Conservation (phyloP, 1,284 basidiomycete genomes). For the Termitomyces sp. region DNA sequence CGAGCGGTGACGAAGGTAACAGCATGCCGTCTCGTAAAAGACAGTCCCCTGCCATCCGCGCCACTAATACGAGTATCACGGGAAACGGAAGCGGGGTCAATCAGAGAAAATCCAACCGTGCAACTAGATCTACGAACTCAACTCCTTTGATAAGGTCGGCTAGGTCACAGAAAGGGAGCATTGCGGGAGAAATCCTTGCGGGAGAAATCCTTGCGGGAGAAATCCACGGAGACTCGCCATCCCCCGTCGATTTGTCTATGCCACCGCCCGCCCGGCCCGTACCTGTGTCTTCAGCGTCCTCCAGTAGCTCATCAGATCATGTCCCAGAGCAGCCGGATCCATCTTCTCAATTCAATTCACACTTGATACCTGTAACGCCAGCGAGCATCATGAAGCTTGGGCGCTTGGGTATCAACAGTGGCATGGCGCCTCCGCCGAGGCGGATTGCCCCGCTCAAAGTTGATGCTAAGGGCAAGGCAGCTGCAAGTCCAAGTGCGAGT, state of each 20-base stretch:
- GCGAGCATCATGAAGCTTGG: constrained; percentile 85
- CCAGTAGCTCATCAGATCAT: constrained; percentile 4
- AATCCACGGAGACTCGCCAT: constrained; percentile 57
- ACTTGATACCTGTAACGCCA: constrained; percentile 77
- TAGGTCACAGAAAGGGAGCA: constrained; percentile 34
- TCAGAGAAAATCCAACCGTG: constrained; percentile 31
- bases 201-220: constrained; percentile 30
- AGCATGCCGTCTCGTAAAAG: constrained; percentile 47
- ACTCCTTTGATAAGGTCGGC: constrained; percentile 55
- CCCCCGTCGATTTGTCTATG: constrained; percentile 80
- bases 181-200: constrained; percentile 26
- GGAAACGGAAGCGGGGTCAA: constrained; percentile 11
- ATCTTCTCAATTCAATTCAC: constrained; percentile 22
- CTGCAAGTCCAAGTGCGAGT: background rate
- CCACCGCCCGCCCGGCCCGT: constrained; percentile 51
- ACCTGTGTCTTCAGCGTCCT: constrained; percentile 12
- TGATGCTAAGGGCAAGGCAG: constrained; percentile 9
- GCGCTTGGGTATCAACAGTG: constrained; percentile 41
- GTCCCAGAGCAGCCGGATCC: constrained; percentile 14
- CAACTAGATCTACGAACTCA: constrained; percentile 55
- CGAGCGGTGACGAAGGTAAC: constrained; percentile 25
- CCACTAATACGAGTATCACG: constrained; percentile 25
- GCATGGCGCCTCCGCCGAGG: constrained; percentile 10
- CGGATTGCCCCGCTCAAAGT: constrained; percentile 9
- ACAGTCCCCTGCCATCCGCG: constrained; percentile 41